Conservation (phyloP, 169 alveolate species). For the Plasmodium relictum region DNA sequence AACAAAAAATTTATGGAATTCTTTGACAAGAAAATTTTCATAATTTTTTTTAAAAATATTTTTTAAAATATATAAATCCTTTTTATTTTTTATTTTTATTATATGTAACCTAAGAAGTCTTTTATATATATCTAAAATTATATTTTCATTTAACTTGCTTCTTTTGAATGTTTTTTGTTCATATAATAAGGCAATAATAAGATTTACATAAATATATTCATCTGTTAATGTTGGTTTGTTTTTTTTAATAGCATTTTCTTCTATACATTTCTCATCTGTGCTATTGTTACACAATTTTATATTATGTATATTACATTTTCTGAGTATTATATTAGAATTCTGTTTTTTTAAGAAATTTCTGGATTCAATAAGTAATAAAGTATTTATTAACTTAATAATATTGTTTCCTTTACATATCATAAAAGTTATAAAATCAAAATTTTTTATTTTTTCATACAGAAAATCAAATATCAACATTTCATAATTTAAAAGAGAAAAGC, state of each 20-base stretch:
- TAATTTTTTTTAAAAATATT: constrained; percentile 54
- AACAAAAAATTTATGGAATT: constrained; percentile 54
- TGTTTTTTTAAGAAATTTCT: neutral
- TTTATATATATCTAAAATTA: constrained; percentile 59
- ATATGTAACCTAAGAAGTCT: constrained; percentile 52
- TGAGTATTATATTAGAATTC: neutral
- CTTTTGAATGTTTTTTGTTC: constrained; percentile 53
- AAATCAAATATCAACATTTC: constrained; percentile 61
- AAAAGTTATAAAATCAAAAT: constrained; percentile 66
- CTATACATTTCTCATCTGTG: too few species aligned
- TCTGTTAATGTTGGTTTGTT: constrained; percentile 28
- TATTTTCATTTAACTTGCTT: constrained; percentile 1
- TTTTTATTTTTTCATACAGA: constrained; percentile 56
- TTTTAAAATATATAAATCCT: constrained; percentile 20
- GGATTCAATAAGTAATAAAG: constrained; percentile 45
- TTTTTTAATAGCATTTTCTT: neutral
- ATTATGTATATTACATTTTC: neutral
- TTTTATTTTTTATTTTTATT: constrained; percentile 33
- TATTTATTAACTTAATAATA: constrained; percentile 65
- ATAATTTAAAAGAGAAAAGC: constrained; percentile 49
- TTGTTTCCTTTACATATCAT: constrained; percentile 67
- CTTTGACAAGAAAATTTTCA: constrained; percentile 4
- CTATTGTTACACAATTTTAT: neutral
- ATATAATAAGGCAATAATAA: constrained; percentile 47
- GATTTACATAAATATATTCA: constrained; percentile 18